Evolutionary conservation across 2,329 filamentous ascomycete species (phyloP), one percentile per base, ranked within the genome.

Genomic region (Colletotrichum sp.): DNA sequence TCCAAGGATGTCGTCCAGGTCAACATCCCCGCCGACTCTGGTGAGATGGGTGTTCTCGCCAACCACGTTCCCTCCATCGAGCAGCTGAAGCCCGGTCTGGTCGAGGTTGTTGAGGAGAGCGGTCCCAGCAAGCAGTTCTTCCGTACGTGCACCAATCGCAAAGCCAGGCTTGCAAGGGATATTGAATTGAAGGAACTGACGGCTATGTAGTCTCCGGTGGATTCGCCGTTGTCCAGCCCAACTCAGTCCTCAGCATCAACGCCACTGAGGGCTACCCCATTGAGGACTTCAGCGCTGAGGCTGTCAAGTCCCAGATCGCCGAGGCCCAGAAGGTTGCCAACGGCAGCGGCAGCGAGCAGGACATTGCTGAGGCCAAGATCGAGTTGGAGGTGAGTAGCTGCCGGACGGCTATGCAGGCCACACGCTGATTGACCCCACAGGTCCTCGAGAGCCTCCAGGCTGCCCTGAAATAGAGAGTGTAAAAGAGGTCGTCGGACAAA

Each of bases 41-140:
- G 97, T 86, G 97, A 99, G 83, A 99, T 99, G 97, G 97, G 97
- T 94, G 94, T 99, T 83, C 94, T 99, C 85, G 97, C 97, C 86
- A 98, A 97, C 92, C 97, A 99, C 92, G 97, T 99, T 83, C 96
- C 97, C 79, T 96, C 96, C 78, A 99, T 99, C 85, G 97, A 99
- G 92, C 97, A 99, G 91, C 92, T 99, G 87, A 98, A 98, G 92
- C 96, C 97, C 77, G 97, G 97, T 84, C 89, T 99, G 81, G 92
- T 99, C 81, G 96, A 99, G 91, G 91, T 99, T 84, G 92, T 99
- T 81, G 96, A 99, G 91, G 97, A 99, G 92, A 92, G 89, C 84
- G 95, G 95, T 84, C 90, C 90, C 84, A 90, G 86, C 94, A 99
- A 99, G 93, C 95, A 98, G 89, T 99, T 97, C 91, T 99, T 99